These are phyloP conservation scores for Colletotrichum costaricense DNA, from an alignment of 2,329 filamentous ascomycete genomes.

Conservation along the genomic window DNA sequence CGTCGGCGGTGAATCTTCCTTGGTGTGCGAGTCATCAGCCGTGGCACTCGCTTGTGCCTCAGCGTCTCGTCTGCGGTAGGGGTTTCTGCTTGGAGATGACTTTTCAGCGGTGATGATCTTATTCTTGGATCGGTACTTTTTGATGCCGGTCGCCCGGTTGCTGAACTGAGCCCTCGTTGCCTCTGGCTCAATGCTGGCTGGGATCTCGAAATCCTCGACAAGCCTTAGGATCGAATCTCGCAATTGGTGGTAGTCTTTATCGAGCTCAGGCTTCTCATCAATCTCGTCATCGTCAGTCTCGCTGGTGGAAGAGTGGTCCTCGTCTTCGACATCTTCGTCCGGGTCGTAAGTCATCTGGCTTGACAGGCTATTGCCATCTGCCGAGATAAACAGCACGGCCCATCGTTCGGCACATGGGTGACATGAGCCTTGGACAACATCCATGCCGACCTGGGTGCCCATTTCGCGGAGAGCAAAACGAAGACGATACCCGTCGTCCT, in stretches of 20 bases:
- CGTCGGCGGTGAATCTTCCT: slow-evolving; percentile 1
- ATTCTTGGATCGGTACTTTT: slow-evolving; percentile 71
- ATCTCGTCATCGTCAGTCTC: slow-evolving; percentile 73
- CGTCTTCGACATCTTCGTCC: slow-evolving; percentile 72
- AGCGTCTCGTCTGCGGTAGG: slow-evolving; percentile 57
- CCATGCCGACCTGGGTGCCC: slow-evolving; percentile 71
- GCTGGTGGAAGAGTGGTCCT: slow-evolving; percentile 70
- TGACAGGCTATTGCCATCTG: slow-evolving; percentile 76
- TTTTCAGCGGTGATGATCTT: slow-evolving; percentile 63
- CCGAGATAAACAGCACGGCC: slow-evolving; percentile 83
- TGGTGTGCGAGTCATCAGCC: slow-evolving; percentile 10
- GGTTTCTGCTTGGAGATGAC: slow-evolving; percentile 68
- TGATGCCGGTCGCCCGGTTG: slow-evolving; percentile 73
- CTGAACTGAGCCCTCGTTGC: slow-evolving; percentile 73
- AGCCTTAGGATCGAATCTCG: slow-evolving; percentile 84
- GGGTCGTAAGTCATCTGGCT: slow-evolving; percentile 79
- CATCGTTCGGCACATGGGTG: slow-evolving; percentile 87
- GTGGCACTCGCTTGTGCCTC: slow-evolving; percentile 2
- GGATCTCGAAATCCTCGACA: slow-evolving; percentile 85
- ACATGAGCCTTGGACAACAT: slow-evolving; percentile 73
- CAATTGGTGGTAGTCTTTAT: slow-evolving; percentile 84
- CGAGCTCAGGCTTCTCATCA: slow-evolving; percentile 70
- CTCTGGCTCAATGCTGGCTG: slow-evolving; percentile 71
- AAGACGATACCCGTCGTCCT: slow-evolving; percentile 74
- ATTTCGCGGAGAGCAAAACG: slow-evolving; percentile 78